Evolutionary conservation across 2,329 filamentous ascomycete species (phyloP), one percentile per base, ranked within the genome.

Genomic region (Hyphodiscus sp.): DNA sequence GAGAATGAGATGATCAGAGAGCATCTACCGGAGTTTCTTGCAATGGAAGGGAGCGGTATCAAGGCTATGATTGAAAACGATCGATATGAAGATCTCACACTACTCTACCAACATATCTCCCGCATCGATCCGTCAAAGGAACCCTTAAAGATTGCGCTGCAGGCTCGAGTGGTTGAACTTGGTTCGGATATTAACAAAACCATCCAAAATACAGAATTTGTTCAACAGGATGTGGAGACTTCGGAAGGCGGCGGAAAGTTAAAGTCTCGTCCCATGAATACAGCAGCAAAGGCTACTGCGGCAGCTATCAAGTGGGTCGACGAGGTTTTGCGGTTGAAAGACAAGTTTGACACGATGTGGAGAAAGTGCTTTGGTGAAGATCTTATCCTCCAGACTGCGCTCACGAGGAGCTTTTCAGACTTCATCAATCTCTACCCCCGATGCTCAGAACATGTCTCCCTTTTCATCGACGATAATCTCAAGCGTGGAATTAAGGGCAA

Each of bases 381-480:
- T 64, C 78, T 90, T 41, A 77, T 83, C 8, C 75, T 99, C 16
- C 88, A 96, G 64, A 88, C 86, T 1, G 85, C 89, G 0, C 76
- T 97, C 23, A 91, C 89, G 1, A 86, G 86, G 65, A 95, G 91
- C 66, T 96, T 96, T 63, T 80, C 88, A 1, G 87, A 95, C 16
- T 95, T 97, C 64, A 96, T 99, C 76, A 97, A 96, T 68, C 73
- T 83, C n/a, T 96, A 96, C 66, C 70, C 76, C 15, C 84, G 91
- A 58, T 87, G 87, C 62, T 89, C 92, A 1, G 94, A 99, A 67
- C 96, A 90, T 67, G 86, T 97, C 6, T 99, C 94, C 0, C 78
- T 99, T 0, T 99, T 95, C 71, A 95, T 99, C 54, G 94, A 99
- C 64, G 92, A 97, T 64, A 95, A 91, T 65, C 81, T 99, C 65